Conservation (phyloP, 106 monocot species). For the Gastrodia elata region DNA sequence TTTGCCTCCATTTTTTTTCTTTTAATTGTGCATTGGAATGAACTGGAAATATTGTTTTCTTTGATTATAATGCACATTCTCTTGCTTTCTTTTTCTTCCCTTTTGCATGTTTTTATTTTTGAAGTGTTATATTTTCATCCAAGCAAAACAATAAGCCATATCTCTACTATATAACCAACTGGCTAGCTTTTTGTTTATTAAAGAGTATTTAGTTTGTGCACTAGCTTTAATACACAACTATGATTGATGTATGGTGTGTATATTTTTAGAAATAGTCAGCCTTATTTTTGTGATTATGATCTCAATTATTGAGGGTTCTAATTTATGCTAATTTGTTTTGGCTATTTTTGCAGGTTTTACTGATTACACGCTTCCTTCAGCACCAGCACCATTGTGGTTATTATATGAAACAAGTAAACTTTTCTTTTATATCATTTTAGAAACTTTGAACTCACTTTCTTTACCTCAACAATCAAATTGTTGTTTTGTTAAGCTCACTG, state of each 20-base stretch:
- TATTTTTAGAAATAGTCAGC: background rate
- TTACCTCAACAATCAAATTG: background rate
- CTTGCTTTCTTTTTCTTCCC: background rate
- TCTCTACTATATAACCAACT: background rate
- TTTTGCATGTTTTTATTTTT: background rate
- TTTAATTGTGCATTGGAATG: no score
- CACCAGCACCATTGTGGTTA: slow-evolving; percentile 86
- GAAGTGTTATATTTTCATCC: background rate
- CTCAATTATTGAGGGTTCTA: background rate
- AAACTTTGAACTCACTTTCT: background rate
- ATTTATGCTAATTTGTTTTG: background rate
- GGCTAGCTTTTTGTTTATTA: background rate
- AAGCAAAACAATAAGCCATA: background rate
- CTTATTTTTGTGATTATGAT: background rate
- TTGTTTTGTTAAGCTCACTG: background rate
- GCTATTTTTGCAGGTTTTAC: slow-evolving; percentile 58
- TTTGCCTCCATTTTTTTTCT: no score
- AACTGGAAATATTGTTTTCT: no score
- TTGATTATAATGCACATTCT: no score
- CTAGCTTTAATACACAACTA: background rate
- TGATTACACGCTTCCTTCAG: slow-evolving; percentile 94
- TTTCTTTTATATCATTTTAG: background rate
- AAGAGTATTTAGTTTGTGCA: background rate
- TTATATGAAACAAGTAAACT: slow-evolving; percentile 73
- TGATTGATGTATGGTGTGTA: background rate